Conservation (phyloP, 306 rosid species). For the Quercus engelmannii region DNA sequence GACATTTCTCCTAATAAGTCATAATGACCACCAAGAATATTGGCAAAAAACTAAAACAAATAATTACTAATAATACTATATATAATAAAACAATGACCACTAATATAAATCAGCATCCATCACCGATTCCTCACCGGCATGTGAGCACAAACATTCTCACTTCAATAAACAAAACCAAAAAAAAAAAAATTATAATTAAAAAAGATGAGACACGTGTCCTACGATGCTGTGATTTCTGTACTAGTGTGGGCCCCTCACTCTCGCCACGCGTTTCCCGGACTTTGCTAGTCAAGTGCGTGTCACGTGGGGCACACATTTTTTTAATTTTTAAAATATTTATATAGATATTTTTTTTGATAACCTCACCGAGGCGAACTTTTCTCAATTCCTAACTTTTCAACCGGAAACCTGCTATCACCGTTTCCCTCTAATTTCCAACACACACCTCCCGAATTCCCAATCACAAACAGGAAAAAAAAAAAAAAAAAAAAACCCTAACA, state of each 20-base stretch:
- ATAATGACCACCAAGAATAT: no score
- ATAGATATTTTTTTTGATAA: not conserved
- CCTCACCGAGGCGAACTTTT: conserved; percentile 6
- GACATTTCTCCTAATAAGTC: no score
- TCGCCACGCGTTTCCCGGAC: conserved; percentile 59
- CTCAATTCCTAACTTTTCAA: not conserved
- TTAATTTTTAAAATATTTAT: not conserved
- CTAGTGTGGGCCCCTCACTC: conserved; percentile 42
- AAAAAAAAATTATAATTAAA: no score
- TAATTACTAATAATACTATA: no score
- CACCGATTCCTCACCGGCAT: no score
- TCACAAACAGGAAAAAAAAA: no score
- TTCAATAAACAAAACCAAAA: no score
- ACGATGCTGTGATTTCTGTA: conserved; percentile 25
- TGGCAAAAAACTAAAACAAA: no score
- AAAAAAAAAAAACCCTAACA: no score
- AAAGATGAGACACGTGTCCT: conserved; percentile 49
- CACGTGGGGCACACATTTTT: conserved; percentile 48
- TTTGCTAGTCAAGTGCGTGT: conserved; percentile 54
- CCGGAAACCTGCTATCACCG: conserved; percentile 35
- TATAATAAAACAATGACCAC: no score
- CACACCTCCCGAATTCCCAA: not conserved
- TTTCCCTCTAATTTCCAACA: not conserved
- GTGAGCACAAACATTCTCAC: no score
- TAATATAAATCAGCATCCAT: no score